Conservation (phyloP, 768 basidiomycete species). For the Trametes sanguinea region DNA sequence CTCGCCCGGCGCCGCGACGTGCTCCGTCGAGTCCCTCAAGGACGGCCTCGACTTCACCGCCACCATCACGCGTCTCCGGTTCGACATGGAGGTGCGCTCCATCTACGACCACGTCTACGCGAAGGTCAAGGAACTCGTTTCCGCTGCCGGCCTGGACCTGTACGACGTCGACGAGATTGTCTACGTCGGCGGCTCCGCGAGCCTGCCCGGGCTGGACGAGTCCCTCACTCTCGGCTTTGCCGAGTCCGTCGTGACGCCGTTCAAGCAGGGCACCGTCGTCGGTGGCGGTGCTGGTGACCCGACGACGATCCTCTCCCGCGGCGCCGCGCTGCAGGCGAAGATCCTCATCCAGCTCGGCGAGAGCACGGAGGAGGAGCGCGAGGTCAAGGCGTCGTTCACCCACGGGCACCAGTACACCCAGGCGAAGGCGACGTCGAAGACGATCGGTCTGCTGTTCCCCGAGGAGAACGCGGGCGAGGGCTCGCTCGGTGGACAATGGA, state of each 20-base stretch:
- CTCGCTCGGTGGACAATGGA: conserved; percentile 60
- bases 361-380: conserved; percentile 44
- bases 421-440: conserved; percentile 58
- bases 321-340: conserved; percentile 75
- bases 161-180: conserved; percentile 78
- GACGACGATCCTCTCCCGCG: conserved; percentile 73
- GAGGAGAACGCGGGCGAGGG: conserved; percentile 41
- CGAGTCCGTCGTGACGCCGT: conserved; percentile 66
- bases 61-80: conserved; percentile 56
- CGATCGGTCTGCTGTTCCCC: conserved; percentile 70
- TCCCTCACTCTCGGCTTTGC: conserved; percentile 54
- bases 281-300: conserved; percentile 79
- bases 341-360: conserved; percentile 52
- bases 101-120: conserved; percentile 59
- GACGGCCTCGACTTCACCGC: conserved; percentile 91
- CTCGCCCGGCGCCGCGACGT: conserved; percentile 82
- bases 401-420: conserved; percentile 42
- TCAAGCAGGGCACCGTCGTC: conserved; percentile 63
- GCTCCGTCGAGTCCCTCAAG: conserved; percentile 92
- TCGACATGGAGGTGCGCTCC: conserved; percentile 47
- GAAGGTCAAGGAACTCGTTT: conserved; percentile 55
- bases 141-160: conserved; percentile 54
- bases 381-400: conserved; percentile 53
- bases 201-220: conserved; percentile 74
- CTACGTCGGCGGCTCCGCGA: conserved; percentile 75